phyloP scores from a whole-genome alignment of 805 yeast species.

The Tetrapisispora phaffii region DNA sequence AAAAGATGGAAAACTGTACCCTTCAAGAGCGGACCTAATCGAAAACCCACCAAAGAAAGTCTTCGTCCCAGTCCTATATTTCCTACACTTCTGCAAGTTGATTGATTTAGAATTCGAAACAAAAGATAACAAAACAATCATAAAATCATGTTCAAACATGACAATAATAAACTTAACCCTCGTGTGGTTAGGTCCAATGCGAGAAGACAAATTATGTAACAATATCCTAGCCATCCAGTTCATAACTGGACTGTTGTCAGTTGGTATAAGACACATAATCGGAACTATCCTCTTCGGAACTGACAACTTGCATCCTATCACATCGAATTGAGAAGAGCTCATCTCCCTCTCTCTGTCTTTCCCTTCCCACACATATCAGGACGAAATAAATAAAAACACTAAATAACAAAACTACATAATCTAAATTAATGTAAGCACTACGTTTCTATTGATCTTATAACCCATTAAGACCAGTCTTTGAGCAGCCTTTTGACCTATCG shows the following conservation, averaged over 20 bases:
- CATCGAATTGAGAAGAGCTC: background rate
- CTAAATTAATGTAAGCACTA: too few relatives aligned
- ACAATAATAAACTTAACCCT: conserved; percentile 76
- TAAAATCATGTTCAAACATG: conserved; percentile 56
- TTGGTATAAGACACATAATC: conserved; percentile 66
- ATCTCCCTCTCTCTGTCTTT: too few relatives aligned
- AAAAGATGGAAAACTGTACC: conserved; percentile 62
- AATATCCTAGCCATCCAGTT: conserved; percentile 56
- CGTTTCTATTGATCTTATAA: too few relatives aligned
- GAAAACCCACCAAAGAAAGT: conserved; percentile 28
- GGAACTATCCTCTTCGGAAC: conserved; percentile 84
- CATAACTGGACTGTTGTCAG: conserved; percentile 51
- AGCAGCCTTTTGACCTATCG: too few relatives aligned
- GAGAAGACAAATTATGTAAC: conserved; percentile 69
- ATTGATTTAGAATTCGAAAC: conserved; percentile 35
- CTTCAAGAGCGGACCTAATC: conserved; percentile 46
- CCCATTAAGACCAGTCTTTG: too few relatives aligned
- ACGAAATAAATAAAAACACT: too few relatives aligned
- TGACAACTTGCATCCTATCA: conserved; percentile 48
- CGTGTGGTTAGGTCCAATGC: conserved; percentile 83
- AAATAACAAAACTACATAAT: too few relatives aligned
- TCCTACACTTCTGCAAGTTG: conserved; percentile 42
- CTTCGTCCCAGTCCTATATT: conserved; percentile 30
- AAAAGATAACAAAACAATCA: conserved; percentile 16
- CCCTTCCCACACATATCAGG: too few relatives aligned